Evolutionary conservation across 139 green algal species (phyloP), one percentile per base, ranked within the genome.

Genomic region (Closterium sp.): DNA sequence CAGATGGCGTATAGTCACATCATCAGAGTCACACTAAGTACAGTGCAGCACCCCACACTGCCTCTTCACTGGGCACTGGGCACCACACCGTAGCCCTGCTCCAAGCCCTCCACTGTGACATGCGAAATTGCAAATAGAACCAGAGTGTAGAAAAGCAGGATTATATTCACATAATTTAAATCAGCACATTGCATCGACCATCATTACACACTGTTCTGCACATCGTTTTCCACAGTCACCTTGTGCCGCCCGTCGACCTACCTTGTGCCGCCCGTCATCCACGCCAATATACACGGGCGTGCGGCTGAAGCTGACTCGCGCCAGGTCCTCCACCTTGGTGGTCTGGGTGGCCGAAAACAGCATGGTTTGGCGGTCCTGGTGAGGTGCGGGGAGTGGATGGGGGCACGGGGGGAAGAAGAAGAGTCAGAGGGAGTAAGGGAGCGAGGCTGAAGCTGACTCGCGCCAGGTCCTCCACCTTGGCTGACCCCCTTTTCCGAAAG

Each of bases 281-380:
- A 99, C 97, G 34, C 98, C 98, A 28, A 99, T 97, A 91, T 99
- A 99, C 85, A 99, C 92, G 43, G 98, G 98, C 84, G 96, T 94
- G 85, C 96, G 95, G 91, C 98, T 98, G 96, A 99, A 99, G 3
- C 96, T 98, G 31, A 99, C 85, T 2, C 97, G 95, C 0, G 98
- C 98, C 32, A 99, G 95, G 94, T 99, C 98, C 94, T 98, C 97
- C 83, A 93, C 91, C 95, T 98, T 98, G 36, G 96, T 99, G 55
- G 97, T 99, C 90, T 99, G 98, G 2, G 98, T 99, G 12, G 98
- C 98, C 43, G 92, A 97, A 94, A 99, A 99, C 33, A 99, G 96
- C 96, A 98, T 97, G 8, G 98, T 99, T 95, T 99, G 98, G 1
- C 98, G 95, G 89, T 99, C 97, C 92, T 94, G 91, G 21, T 30